Evolutionary conservation across 1,284 basidiomycete genomes (phyloP).

Genomic region (Irpex sp.): DNA sequence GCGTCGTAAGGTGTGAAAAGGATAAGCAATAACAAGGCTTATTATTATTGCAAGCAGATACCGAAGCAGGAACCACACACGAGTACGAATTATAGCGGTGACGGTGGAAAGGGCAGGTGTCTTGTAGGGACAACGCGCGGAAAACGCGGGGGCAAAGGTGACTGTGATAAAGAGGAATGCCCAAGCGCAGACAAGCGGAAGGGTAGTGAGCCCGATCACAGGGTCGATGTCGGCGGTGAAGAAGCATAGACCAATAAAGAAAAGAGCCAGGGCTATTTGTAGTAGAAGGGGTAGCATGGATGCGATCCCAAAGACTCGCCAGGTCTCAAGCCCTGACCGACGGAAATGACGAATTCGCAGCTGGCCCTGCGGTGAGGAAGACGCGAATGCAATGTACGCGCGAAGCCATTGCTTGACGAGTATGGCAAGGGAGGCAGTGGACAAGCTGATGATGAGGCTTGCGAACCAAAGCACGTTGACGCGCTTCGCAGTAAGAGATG

Average conservation of each 20-base stretch:
- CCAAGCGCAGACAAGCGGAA: not conserved
- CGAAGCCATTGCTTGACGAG: constrained; percentile 15
- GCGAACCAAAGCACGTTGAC: constrained; percentile 13
- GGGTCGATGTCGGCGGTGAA: constrained; percentile 7
- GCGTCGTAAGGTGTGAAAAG: no score
- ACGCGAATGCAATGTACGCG: not conserved
- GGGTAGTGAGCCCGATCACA: not conserved
- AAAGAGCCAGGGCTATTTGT: constrained; percentile 10
- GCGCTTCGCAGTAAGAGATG: not conserved
- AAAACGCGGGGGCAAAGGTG: not conserved
- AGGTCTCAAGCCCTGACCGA: constrained; percentile 2
- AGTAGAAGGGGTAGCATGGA: constrained; percentile 13
- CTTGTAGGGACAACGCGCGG: constrained; percentile 6
- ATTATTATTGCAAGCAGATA: no score
- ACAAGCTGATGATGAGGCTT: constrained; percentile 12
- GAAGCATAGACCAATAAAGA: constrained; percentile 13
- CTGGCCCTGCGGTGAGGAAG: not conserved
- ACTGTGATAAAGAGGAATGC: not conserved
- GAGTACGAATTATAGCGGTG: no score
- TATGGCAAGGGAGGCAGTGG: constrained; percentile 13
- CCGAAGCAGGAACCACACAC: no score
- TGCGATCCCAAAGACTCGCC: constrained; percentile 11
- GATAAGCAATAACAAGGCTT: no score
- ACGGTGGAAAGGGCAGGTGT: not conserved
- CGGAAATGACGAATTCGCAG: constrained; percentile 7